Conservation (phyloP, 2,329 filamentous ascomycete genomes). For the Penicillium sp. region DNA sequence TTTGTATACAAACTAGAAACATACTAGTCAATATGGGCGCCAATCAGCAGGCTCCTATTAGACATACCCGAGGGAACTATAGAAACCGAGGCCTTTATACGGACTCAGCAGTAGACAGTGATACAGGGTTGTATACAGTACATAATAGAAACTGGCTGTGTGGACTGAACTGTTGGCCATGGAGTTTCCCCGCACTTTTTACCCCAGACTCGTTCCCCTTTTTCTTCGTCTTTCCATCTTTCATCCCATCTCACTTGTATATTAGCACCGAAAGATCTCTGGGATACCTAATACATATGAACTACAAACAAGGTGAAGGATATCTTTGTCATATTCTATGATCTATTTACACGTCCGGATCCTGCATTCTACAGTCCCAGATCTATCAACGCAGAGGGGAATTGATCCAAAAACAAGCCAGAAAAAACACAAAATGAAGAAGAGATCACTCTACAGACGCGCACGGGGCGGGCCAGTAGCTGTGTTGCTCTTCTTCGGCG, state of each 20-base stretch:
- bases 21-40: background rate
- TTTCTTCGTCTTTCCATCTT: background rate
- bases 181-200: conserved; percentile 12
- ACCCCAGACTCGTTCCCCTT: conserved; percentile 13
- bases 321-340: conserved; percentile 14
- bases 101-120: no score
- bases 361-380: conserved; percentile 4
- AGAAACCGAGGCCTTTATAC: background rate
- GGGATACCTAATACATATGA: background rate
- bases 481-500: conserved; percentile 56
- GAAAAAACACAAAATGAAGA: conserved; percentile 8
- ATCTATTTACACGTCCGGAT: conserved; percentile 22
- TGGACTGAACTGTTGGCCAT: background rate
- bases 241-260: background rate
- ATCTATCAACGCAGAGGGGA: conserved; percentile 20
- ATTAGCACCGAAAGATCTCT: background rate
- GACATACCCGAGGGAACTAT: conserved; percentile 8
- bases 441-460: conserved; percentile 24
- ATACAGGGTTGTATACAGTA: no score
- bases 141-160: no score
- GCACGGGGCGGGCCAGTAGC: conserved; percentile 31
- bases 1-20: no score
- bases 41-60: conserved; percentile 16
- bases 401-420: conserved; percentile 12
- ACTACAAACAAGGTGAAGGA: background rate